Evolutionary conservation across 495 filamentous ascomycete genomes (phyloP).

Genomic region (Ramalina intermedia): DNA sequence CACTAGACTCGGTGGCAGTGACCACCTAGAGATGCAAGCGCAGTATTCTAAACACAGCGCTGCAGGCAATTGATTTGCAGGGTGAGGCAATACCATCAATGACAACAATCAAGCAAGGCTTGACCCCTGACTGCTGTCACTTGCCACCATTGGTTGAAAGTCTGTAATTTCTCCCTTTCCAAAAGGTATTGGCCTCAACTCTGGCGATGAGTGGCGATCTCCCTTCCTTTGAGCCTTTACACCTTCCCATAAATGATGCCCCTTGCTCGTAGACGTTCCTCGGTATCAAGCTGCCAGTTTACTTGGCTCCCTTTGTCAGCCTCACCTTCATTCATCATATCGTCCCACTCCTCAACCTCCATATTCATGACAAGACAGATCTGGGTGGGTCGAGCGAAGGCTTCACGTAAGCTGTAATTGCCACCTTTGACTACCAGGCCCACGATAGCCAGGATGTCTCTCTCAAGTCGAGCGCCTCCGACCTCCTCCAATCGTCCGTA

Average conservation of each 20-base stretch:
- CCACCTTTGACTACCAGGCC: constrained; percentile 58
- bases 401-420: constrained; percentile 65
- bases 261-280: constrained; percentile 47
- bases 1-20: too few species aligned
- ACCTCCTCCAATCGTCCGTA: constrained; percentile 66
- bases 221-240: not conserved
- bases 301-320: constrained; percentile 21
- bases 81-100: too few species aligned
- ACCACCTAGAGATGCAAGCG: too few species aligned
- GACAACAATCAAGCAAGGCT: too few species aligned
- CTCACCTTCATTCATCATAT: constrained; percentile 35
- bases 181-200: too few species aligned
- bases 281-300: constrained; percentile 41
- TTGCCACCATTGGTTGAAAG: too few species aligned
- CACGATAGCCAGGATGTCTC: constrained; percentile 72
- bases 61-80: too few species aligned
- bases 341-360: constrained; percentile 97
- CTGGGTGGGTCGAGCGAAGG: constrained; percentile 68
- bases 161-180: too few species aligned
- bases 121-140: too few species aligned
- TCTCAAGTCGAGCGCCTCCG: constrained; percentile 75
- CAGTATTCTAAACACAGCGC: too few species aligned
- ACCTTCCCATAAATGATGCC: constrained; percentile 24
- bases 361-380: constrained; percentile 84
- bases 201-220: too few species aligned